phyloP scores from a whole-genome alignment of 2,329 filamentous ascomycete genomes.

The Neonectria sp. region DNA sequence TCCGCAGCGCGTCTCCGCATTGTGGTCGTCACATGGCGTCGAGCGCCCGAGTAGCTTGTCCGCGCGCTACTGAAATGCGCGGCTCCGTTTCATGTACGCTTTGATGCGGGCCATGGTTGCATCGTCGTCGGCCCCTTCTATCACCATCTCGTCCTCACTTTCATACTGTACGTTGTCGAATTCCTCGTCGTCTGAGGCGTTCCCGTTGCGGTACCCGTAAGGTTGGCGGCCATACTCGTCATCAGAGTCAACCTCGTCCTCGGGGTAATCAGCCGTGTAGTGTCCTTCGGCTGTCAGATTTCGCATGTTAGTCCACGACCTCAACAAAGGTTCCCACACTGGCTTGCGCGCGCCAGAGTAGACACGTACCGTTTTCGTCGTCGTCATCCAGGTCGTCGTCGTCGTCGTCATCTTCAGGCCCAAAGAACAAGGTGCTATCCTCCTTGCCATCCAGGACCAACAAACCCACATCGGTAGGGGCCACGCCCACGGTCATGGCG shows the following conservation, averaged over 20 bases:
- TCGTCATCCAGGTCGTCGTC: constrained; percentile 71
- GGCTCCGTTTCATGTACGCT: constrained; percentile 54
- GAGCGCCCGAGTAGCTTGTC: constrained; percentile 6
- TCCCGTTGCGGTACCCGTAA: constrained; percentile 68
- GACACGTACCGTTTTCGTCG: constrained; percentile 72
- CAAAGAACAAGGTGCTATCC: constrained; percentile 74
- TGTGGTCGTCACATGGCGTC: not conserved
- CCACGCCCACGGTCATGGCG: constrained; percentile 62
- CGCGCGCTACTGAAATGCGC: constrained; percentile 45
- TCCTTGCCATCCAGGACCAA: constrained; percentile 71
- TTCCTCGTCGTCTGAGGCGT: constrained; percentile 70
- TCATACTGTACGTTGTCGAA: constrained; percentile 61
- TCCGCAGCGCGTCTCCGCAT: no score
- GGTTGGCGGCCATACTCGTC: constrained; percentile 66
- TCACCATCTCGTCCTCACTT: constrained; percentile 55
- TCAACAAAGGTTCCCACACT: constrained; percentile 10
- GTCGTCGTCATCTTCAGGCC: constrained; percentile 74
- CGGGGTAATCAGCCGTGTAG: constrained; percentile 85
- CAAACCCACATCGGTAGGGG: constrained; percentile 67
- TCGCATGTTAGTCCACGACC: constrained; percentile 35
- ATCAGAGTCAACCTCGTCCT: constrained; percentile 83
- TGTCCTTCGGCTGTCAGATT: constrained; percentile 76
- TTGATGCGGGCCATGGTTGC: constrained; percentile 57
- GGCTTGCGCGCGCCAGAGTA: constrained; percentile 11
- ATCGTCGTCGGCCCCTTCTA: constrained; percentile 57